phyloP scores from a whole-genome alignment of 2,329 filamentous ascomycete species.

The Colletotrichum lindemuthianum region DNA sequence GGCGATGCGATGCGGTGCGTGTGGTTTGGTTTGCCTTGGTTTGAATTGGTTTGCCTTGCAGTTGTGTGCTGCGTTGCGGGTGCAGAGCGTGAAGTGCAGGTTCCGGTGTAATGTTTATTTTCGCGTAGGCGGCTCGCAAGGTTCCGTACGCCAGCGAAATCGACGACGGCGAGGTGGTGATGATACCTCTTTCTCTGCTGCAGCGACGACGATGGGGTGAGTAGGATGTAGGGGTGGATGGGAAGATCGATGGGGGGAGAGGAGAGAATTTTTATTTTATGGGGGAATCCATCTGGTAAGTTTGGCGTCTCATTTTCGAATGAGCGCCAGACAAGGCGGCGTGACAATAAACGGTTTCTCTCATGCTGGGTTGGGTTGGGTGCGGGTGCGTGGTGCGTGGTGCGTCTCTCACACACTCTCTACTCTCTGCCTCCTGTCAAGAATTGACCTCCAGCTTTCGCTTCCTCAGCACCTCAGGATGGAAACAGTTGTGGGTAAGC shows the following conservation, averaged over 20 bases:
- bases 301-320: constrained; percentile 49
- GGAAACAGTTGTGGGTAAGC: constrained; percentile 36
- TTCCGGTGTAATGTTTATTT: constrained; percentile 19
- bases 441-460: constrained; percentile 38
- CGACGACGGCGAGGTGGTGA: constrained; percentile 33
- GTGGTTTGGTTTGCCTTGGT: constrained; percentile 2
- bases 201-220: constrained; percentile 18
- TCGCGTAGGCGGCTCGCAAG: constrained; percentile 31
- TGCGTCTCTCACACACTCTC: constrained; percentile 29
- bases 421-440: constrained; percentile 27
- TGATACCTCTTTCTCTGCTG: constrained; percentile 18
- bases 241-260: constrained; percentile 37
- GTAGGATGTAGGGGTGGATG: constrained; percentile 36
- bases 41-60: constrained; percentile 13
- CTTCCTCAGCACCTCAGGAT: constrained; percentile 35
- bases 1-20: constrained; percentile 9
- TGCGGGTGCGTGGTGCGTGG: constrained; percentile 26
- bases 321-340: constrained; percentile 38
- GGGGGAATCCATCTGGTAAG: constrained; percentile 49
- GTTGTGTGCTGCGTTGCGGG: constrained; percentile 12
- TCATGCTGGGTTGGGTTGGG: constrained; percentile 39
- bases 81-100: constrained; percentile 7
- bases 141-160: background rate
- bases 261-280: constrained; percentile 42
- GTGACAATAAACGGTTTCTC: constrained; percentile 38